These are phyloP conservation scores for Camelina hispida DNA, from an alignment of 345 rosid species.

Conservation along the genomic window DNA sequence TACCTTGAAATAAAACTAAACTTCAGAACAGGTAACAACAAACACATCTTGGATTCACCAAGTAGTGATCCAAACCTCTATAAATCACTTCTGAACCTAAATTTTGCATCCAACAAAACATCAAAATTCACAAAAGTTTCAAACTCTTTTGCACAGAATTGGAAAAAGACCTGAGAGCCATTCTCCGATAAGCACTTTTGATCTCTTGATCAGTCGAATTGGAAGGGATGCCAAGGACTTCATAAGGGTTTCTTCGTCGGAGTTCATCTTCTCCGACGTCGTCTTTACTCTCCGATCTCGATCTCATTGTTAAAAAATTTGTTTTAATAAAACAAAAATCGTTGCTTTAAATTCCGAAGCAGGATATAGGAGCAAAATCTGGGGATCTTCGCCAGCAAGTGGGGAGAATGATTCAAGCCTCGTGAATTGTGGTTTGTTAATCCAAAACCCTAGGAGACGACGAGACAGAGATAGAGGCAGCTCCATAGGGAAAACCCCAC, in stretches of 20 bases:
- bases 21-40: not conserved
- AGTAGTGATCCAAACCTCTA: not conserved
- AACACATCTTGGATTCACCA: not conserved
- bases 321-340: not conserved
- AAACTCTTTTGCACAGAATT: not conserved
- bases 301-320: too few relatives aligned
- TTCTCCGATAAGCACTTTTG: conserved; percentile 84
- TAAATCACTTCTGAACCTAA: not conserved
- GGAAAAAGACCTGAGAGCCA: conserved; percentile 84
- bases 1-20: conserved; percentile 57
- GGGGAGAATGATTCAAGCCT: conserved; percentile 41
- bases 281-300: conserved; percentile 66
- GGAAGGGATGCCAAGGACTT: conserved; percentile 73
- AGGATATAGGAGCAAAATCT: not conserved
- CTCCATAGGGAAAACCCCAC: conserved; percentile 50
- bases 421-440: conserved; percentile 31
- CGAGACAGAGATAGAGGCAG: conserved; percentile 33
- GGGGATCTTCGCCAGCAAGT: conserved; percentile 41
- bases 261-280: conserved; percentile 58
- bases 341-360: conserved; percentile 15
- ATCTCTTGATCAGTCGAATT: conserved; percentile 90
- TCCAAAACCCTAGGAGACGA: conserved; percentile 36
- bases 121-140: not conserved
- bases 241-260: conserved; percentile 85
- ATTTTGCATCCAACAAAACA: not conserved